These are phyloP conservation scores for Collybia sp. DNA, from an alignment of 768 basidiomycete species.

Conservation along the genomic window DNA sequence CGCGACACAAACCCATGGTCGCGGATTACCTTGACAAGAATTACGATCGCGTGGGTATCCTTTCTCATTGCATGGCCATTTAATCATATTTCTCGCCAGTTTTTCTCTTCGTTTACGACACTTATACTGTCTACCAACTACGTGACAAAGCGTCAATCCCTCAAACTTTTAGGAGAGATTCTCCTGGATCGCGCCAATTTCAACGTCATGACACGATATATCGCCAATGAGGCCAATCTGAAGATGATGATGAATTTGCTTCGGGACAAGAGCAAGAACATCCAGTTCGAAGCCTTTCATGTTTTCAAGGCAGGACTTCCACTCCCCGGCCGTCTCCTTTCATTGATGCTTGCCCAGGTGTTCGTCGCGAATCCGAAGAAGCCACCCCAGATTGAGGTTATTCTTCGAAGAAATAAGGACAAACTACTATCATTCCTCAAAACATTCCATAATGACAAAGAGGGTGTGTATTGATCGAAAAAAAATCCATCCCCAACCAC, in stretches of 20 bases:
- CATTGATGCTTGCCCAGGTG: conserved; percentile 43
- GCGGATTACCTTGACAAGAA: conserved; percentile 95
- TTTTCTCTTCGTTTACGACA: conserved; percentile 92
- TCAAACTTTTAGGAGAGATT: conserved; percentile 97
- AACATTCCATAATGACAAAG: conserved; percentile 97
- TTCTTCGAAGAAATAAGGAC: conserved; percentile 90
- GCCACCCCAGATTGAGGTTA: conserved; percentile 88
- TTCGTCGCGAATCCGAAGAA: conserved; percentile 99
- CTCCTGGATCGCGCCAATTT: conserved; percentile 97
- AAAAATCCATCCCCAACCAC: background rate
- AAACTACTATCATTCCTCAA: conserved; percentile 87
- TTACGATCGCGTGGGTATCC: conserved; percentile 73
- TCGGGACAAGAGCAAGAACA: conserved; percentile 98
- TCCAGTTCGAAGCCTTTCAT: conserved; percentile 99
- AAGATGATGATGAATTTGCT: conserved; percentile 99
- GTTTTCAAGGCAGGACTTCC: conserved; percentile 85
- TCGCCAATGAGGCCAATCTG: conserved; percentile 89
- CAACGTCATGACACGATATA: conserved; percentile 97
- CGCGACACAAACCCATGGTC: conserved; percentile 97
- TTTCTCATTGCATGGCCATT: background rate
- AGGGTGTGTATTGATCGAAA: conserved; percentile 52
- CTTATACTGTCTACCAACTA: conserved; percentile 94
- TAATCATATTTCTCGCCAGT: conserved; percentile 40
- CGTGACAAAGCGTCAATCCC: conserved; percentile 98
- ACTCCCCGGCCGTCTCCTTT: conserved; percentile 1